Conservation (phyloP, 345 rosid species). For the Aquilaria sinensis region DNA sequence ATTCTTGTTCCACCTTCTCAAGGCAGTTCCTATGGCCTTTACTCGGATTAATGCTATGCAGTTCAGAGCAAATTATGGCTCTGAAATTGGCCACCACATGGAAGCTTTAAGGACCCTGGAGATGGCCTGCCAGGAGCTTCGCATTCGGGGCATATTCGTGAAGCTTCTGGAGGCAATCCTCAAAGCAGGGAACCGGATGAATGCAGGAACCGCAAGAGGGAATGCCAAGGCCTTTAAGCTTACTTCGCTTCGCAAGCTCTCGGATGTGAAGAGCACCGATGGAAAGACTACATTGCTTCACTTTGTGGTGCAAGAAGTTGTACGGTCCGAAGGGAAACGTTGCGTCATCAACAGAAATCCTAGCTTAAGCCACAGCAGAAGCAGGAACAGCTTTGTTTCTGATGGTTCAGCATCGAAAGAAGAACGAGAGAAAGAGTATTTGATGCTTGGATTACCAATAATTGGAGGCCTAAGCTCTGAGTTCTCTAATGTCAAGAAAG, state of each 20-base stretch:
- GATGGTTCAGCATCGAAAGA: slow-evolving; percentile 29
- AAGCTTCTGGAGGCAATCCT: slow-evolving; percentile 90
- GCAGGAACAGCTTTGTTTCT: slow-evolving; percentile 18
- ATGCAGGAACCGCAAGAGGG: slow-evolving; percentile 84
- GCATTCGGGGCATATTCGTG: slow-evolving; percentile 61
- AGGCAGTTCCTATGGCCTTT: slow-evolving; percentile 65
- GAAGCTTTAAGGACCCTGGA: slow-evolving; percentile 45
- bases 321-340: slow-evolving; percentile 73
- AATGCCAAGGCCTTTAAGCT: slow-evolving; percentile 85
- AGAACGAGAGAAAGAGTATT: slow-evolving; percentile 57
- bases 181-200: slow-evolving; percentile 94
- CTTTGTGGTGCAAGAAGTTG: slow-evolving; percentile 82
- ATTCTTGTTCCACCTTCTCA: slow-evolving; percentile 66
- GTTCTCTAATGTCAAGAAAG: slow-evolving; percentile 71
- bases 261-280: slow-evolving; percentile 78
- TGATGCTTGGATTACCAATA: slow-evolving; percentile 60
- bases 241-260: slow-evolving; percentile 61
- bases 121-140: slow-evolving; percentile 64
- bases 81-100: slow-evolving; percentile 43
- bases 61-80: slow-evolving; percentile 56
- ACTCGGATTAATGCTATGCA: slow-evolving; percentile 53
- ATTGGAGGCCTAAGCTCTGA: slow-evolving; percentile 75
- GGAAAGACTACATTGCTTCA: slow-evolving; percentile 79
- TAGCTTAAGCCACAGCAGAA: slow-evolving; percentile 35
- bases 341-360: slow-evolving; percentile 43